Evolutionary conservation across 225 moss, liverwort and hornwort genomes (phyloP), one percentile per base, ranked within the genome.

Genomic region (Polytrichum formosum): DNA sequence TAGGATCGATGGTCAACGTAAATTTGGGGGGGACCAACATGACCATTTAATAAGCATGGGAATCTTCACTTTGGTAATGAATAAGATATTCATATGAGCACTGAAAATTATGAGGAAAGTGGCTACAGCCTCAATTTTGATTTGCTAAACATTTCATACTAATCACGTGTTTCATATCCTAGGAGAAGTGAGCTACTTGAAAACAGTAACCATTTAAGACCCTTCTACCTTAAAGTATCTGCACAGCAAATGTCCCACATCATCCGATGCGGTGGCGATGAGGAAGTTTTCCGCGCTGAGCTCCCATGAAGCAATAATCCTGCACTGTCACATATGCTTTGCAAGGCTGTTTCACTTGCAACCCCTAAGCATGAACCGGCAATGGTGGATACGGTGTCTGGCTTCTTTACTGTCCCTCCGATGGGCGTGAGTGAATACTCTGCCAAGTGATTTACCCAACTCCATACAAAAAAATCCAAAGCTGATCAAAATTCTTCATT

Each of bases 261-360:
- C 88, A 21, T 86, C 88, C 0, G 83, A 76, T 55, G 82, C 84
- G 18, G 66, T 80, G 0, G 84, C 80, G 26, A 91, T 56, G 20
- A 91, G 82, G 53, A 88, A 71, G 28, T 77, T 81, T 56, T 67
- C 71, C 28, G 64, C 74, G 68, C 73, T 18, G 53, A 80, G 66
- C 82, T 86, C 2, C 91, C 89, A 68, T 91, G 82, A 35, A 91
- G 75, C 58, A 82, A 83, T 13, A 88, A 67, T 27, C 91, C 92
- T 33, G 84, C 88, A 23, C 31, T 71, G 56, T 89, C 88, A 10
- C 91, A 88, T 2, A 91, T 60, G 58, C 63, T 65, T 77, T 91
- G 95, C 65, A 95, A 74, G 17, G 95, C 95, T 53, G 79, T 86
- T 2, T 58, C 7, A 4, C 84, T 90, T 28, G 95, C 92, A 2